Evolutionary conservation across 1,284 basidiomycete species (phyloP).

Genomic region (Macrocybe sp.): DNA sequence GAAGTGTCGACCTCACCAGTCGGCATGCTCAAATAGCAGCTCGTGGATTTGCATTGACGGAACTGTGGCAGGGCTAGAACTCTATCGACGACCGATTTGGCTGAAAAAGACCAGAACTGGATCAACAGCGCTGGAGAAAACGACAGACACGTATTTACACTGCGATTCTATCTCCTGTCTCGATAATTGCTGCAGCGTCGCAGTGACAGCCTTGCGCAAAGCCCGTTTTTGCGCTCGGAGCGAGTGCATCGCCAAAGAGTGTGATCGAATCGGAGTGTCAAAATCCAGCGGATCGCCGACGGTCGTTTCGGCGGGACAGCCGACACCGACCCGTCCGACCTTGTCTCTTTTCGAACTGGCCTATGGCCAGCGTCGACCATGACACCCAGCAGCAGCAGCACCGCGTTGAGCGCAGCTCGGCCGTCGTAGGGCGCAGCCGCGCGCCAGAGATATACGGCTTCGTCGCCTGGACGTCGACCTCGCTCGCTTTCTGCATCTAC

Average conservation of each 20-base stretch:
- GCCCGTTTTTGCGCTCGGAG: slow-evolving; percentile 45
- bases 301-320: neutral
- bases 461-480: slow-evolving; percentile 78
- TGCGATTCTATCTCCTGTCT: slow-evolving; percentile 48
- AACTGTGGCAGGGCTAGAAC: slow-evolving; percentile 50
- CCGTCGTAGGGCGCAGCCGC: slow-evolving; percentile 44
- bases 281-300: slow-evolving; percentile 3
- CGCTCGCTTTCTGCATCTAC: slow-evolving; percentile 68
- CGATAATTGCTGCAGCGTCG: slow-evolving; percentile 38
- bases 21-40: slow-evolving; percentile 80
- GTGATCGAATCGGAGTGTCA: slow-evolving; percentile 5
- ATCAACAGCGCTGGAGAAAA: slow-evolving; percentile 4
- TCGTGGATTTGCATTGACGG: slow-evolving; percentile 41
- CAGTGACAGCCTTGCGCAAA: slow-evolving; percentile 44
- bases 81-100: slow-evolving; percentile 43
- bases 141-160: slow-evolving; percentile 35
- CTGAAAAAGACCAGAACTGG: slow-evolving; percentile 29
- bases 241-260: neutral
- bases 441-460: slow-evolving; percentile 86
- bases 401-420: neutral
- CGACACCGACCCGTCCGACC: neutral
- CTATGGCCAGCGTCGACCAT: neutral
- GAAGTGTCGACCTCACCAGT: slow-evolving; percentile 61
- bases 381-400: neutral
- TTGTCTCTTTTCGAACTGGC: neutral